Evolutionary conservation across 140 eudicot species (phyloP).

Genomic region (Erigeron philadelphicus): DNA sequence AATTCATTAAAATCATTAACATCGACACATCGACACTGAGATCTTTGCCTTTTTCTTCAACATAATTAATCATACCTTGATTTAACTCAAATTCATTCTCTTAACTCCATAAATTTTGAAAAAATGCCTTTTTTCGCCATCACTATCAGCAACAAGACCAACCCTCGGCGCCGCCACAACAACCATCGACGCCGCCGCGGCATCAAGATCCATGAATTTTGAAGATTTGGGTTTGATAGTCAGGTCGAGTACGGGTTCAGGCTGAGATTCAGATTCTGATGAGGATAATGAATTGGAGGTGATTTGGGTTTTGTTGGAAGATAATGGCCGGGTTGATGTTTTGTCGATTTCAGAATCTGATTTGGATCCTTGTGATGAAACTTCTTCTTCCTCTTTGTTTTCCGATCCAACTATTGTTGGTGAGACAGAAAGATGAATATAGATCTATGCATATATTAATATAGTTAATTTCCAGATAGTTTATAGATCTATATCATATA

Average conservation of each 20-base stretch:
- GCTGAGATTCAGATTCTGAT: slow-evolving; percentile 24
- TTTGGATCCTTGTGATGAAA: slow-evolving; percentile 27
- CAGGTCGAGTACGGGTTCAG: slow-evolving; percentile 31
- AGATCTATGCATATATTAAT: too few species aligned
- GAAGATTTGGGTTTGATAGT: slow-evolving; percentile 37
- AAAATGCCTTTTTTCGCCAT: slow-evolving; percentile 31
- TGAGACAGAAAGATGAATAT: slow-evolving; percentile 3
- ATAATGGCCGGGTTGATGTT: slow-evolving; percentile 27
- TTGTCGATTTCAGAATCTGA: slow-evolving; percentile 42
- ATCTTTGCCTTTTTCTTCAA: slow-evolving; percentile 39
- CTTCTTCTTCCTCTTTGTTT: slow-evolving; percentile 26
- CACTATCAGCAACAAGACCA: background rate
- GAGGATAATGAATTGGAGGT: slow-evolving; percentile 19
- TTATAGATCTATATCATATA: too few species aligned
- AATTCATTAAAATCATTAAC: slow-evolving; percentile 45
- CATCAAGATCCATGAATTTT: slow-evolving; percentile 32
- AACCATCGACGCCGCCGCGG: slow-evolving; percentile 19
- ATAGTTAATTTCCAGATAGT: too few species aligned
- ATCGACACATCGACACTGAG: slow-evolving; percentile 46
- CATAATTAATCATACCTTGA: slow-evolving; percentile 55
- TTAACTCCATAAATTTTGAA: slow-evolving; percentile 69
- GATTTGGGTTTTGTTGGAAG: slow-evolving; percentile 22
- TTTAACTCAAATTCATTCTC: slow-evolving; percentile 61
- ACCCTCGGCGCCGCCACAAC: slow-evolving; percentile 30
- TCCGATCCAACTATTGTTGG: slow-evolving; percentile 37